Evolutionary conservation across 2,329 filamentous ascomycete genomes (phyloP).

Genomic region (Diaporthe sp.): DNA sequence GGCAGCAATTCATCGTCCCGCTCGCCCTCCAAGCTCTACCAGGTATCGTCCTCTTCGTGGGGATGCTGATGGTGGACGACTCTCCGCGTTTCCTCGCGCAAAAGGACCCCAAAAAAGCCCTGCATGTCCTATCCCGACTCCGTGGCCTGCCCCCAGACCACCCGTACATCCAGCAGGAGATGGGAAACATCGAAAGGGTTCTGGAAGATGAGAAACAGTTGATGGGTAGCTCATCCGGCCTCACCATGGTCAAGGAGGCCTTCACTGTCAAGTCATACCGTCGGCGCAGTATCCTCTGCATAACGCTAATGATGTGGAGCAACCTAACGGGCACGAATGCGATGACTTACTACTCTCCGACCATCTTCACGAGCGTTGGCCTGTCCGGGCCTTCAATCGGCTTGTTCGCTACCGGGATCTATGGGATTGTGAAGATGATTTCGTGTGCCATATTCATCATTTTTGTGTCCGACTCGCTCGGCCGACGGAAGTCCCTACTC

Average conservation of each 20-base stretch:
- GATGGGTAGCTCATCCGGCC: slow-evolving; percentile 43
- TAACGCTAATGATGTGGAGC: slow-evolving; percentile 75
- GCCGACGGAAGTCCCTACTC: slow-evolving; percentile 67
- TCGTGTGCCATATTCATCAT: background rate
- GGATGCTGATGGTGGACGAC: background rate
- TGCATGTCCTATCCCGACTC: slow-evolving; percentile 50
- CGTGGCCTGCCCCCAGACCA: slow-evolving; percentile 54
- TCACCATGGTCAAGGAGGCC: slow-evolving; percentile 46
- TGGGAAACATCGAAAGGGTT: slow-evolving; percentile 49
- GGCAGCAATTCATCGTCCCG: background rate
- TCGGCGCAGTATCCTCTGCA: slow-evolving; percentile 53
- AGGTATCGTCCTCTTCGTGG: background rate
- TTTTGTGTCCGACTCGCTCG: slow-evolving; percentile 65
- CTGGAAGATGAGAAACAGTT: slow-evolving; percentile 49
- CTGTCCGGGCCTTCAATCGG: background rate
- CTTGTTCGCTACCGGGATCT: background rate
- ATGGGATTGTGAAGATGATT: background rate
- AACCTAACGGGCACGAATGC: slow-evolving; percentile 74
- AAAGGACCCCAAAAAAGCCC: slow-evolving; percentile 37
- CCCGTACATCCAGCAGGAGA: slow-evolving; percentile 53
- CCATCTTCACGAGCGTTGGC: background rate
- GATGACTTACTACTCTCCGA: background rate
- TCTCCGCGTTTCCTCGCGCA: background rate
- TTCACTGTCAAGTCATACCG: slow-evolving; percentile 57
- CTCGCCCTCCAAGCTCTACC: background rate